These are phyloP conservation scores for Porodaedalea pini DNA, from an alignment of 1,284 basidiomycete genomes.

Conservation along the genomic window DNA sequence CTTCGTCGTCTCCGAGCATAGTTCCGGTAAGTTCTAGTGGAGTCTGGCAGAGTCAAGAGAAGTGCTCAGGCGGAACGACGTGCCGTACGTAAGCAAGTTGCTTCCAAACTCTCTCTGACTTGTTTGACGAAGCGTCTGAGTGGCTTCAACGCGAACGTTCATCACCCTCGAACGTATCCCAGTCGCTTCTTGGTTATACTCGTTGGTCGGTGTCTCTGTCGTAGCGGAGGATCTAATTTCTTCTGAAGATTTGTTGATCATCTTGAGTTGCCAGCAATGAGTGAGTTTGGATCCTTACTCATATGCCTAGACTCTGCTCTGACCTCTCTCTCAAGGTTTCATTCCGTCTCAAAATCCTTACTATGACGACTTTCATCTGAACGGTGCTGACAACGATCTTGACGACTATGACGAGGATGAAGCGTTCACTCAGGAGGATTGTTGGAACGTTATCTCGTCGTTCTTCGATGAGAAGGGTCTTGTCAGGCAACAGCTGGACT, in stretches of 20 bases:
- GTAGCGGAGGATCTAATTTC: too few relatives aligned
- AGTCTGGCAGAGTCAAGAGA: not conserved
- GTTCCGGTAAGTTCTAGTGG: not conserved
- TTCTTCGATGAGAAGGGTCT: constrained; percentile 98
- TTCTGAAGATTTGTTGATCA: not conserved
- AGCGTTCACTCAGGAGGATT: constrained; percentile 89
- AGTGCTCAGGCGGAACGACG: not conserved
- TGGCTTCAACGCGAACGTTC: constrained; percentile 2
- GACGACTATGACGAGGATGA: constrained; percentile 56
- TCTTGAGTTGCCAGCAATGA: not conserved
- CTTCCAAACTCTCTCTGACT: not conserved
- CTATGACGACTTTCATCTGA: constrained; percentile 31
- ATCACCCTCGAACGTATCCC: not conserved
- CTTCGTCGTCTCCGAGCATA: constrained; percentile 79
- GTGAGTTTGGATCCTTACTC: not conserved
- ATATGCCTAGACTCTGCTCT: not conserved
- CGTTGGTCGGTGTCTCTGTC: not conserved
- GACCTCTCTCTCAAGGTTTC: constrained; percentile 10
- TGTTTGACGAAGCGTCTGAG: not conserved
- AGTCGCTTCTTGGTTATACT: not conserved
- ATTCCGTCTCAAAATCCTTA: constrained; percentile 11
- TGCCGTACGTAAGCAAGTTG: not conserved
- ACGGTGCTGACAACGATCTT: constrained; percentile 46
- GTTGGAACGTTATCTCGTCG: constrained; percentile 93
- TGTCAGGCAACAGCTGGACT: constrained; percentile 96